phyloP scores from a whole-genome alignment of 108 stramenopile species.

The Aureococcus anophagefferens region DNA sequence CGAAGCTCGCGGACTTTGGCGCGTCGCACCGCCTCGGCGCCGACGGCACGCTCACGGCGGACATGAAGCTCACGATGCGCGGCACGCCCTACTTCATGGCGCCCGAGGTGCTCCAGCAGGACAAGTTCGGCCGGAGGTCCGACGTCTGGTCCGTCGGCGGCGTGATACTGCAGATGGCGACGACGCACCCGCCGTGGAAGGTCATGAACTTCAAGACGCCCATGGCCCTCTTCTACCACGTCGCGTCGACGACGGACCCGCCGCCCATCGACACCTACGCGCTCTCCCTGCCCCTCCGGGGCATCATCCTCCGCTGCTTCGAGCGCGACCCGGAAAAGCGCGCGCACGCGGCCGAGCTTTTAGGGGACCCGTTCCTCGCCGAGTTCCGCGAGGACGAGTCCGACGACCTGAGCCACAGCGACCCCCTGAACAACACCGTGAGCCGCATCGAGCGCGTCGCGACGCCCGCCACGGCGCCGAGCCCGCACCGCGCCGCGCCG shows the following conservation, averaged over 20 bases:
- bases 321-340: constrained; percentile 53
- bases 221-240: constrained; percentile 67
- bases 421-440: not conserved
- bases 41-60: not conserved
- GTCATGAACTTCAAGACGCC: constrained; percentile 78
- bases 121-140: constrained; percentile 66
- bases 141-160: constrained; percentile 85
- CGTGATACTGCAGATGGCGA: constrained; percentile 74
- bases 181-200: constrained; percentile 78
- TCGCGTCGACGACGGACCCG: constrained; percentile 46
- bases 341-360: constrained; percentile 40
- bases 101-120: constrained; percentile 75
- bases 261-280: constrained; percentile 34
- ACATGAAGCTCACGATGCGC: not conserved
- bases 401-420: not conserved
- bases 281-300: constrained; percentile 32
- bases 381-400: constrained; percentile 5
- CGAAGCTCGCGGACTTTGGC: constrained; percentile 88
- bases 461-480: not conserved
- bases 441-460: not conserved
- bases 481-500: not conserved
- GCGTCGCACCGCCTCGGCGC: constrained; percentile 57
- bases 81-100: constrained; percentile 88
- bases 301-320: constrained; percentile 50
- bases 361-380: constrained; percentile 36